phyloP scores from a whole-genome alignment of 139 green algal genomes.

The Closterium sp. region DNA sequence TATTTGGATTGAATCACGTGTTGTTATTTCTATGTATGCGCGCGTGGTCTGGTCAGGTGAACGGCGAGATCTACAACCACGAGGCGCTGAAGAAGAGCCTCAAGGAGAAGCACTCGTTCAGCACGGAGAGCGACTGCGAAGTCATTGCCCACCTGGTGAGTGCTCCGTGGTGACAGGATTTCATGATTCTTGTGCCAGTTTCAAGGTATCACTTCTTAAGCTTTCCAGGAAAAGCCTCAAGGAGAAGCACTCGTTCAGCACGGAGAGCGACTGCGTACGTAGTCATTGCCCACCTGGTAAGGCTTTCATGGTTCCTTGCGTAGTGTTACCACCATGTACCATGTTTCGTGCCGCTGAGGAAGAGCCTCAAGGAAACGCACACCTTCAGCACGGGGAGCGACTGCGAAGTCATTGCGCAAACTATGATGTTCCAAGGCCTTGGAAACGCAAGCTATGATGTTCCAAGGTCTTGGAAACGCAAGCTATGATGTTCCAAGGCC shows the following conservation, averaged over 20 bases:
- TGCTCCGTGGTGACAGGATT: background rate
- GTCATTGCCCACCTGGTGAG: slow-evolving; percentile 73
- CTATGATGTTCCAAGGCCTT: too few species aligned
- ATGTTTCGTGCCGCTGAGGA: too few species aligned
- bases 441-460: too few species aligned
- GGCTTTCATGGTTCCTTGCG: background rate
- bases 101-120: slow-evolving; percentile 43
- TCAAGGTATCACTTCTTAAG: slow-evolving; percentile 53
- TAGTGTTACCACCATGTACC: too few species aligned
- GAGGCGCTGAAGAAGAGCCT: slow-evolving; percentile 59
- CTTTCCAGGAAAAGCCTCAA: background rate
- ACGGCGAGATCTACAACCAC: slow-evolving; percentile 90
- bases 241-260: slow-evolving; percentile 47
- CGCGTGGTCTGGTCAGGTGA: slow-evolving; percentile 63
- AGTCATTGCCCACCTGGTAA: slow-evolving; percentile 72
- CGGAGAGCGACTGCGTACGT: slow-evolving; percentile 67
- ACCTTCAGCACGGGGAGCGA: slow-evolving; percentile 61
- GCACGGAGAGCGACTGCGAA: slow-evolving; percentile 64
- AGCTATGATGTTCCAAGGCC: too few species aligned
- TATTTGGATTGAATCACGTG: background rate
- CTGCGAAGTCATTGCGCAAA: slow-evolving; percentile 71
- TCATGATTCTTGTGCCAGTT: background rate
- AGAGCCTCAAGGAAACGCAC: too few species aligned
- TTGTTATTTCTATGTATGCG: background rate
- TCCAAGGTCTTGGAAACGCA: too few species aligned